Base-by-base conservation (phyloP, 192 early-diverging fungal species). In the Entomortierella beljakovae region DNA sequence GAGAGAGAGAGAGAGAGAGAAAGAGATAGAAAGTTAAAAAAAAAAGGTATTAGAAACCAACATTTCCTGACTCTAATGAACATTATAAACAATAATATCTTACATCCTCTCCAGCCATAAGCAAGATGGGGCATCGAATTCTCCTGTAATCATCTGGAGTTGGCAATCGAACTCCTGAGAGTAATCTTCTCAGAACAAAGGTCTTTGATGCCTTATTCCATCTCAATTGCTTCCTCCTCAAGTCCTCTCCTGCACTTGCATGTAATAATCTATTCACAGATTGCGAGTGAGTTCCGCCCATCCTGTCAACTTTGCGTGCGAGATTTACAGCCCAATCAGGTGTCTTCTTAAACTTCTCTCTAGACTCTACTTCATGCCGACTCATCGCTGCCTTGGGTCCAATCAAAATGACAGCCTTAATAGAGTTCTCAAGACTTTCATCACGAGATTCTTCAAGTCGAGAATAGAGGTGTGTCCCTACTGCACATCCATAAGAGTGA, bases 401-500 rank as follows among this genome's bases (percentile, higher is more conserved):
- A 23, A 89, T 86, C 58, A 89, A 68, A 6, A 87, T 82, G 40
- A 89, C 38, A 10, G 74, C 88, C 16, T 87, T 85, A 52, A 89
- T 65, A 6, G 62, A 55, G 28, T 62, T 42, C 28, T 76, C 51
- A 7, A 86, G 46, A 2, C 5, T 6, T 20, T 52, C 61, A 0
- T 53, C 15, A 46, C 43, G 6, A 40, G 6, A 46, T 16, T 56
- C 25, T 37, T 53, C 54, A 18, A 57, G 61, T 10, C 37, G 70
- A 5, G 61, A 63, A 29, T 80, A 83, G 29, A 89, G 80, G 46
- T 74, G 71, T 1, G 83, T 75, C 16, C 84, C 88, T 51, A 89
- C 59, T 0, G 76, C 70, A 34, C 88, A 89, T 0, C 88, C 88
- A 64, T 86, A 89, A 1, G 88, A 89, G 43, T 89, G 88, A 0